A percentile compares a stretch with the other conserved stretches of the same genome.
Conservation (phyloP, 352 stramenopile genomes). For the Globisporangium viniferum region DNA sequence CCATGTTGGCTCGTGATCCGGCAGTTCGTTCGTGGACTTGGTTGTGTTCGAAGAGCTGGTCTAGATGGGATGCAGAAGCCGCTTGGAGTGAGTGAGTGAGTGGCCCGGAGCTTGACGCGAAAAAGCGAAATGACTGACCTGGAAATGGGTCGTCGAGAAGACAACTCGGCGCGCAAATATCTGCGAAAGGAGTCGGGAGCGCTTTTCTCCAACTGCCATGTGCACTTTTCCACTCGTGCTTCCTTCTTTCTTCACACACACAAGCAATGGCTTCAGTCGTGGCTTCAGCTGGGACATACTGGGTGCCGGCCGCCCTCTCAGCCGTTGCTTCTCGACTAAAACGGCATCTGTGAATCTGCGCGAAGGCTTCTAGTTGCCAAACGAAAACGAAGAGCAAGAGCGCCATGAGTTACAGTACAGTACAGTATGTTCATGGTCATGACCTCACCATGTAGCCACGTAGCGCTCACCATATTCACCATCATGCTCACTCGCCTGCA, state of each 20-base stretch:
- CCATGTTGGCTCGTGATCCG: slow-evolving; percentile 27
- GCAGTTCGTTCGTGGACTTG: too few species aligned
- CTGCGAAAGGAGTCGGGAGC: not conserved
- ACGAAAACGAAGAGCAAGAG: too few species aligned
- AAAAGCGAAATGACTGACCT: slow-evolving; percentile 3
- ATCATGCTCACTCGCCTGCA: too few species aligned
- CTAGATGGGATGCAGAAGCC: not conserved
- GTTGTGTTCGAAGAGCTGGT: too few species aligned
- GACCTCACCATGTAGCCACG: too few species aligned
- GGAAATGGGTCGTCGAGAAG: not conserved
- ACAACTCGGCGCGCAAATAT: not conserved
- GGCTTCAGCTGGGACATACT: not conserved
- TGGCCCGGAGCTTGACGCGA: not conserved
- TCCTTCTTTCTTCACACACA: not conserved
- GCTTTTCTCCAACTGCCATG: slow-evolving; percentile 13
- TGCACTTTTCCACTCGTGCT: slow-evolving; percentile 2
- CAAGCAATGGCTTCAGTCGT: not conserved
- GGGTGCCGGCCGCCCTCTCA: not conserved
- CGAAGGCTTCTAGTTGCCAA: too few species aligned
- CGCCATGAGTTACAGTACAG: too few species aligned
- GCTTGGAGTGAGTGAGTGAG: not conserved
- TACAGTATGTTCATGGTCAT: too few species aligned
- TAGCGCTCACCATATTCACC: too few species aligned
- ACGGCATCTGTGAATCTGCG: too few species aligned
- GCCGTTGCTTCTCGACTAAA: too few species aligned